Percentiles rank a stretch among this genome's conserved stretches.
Evolutionary conservation across 2,329 filamentous ascomycete genomes (phyloP).

Genomic region (Exutisphaerella laricina): DNA sequence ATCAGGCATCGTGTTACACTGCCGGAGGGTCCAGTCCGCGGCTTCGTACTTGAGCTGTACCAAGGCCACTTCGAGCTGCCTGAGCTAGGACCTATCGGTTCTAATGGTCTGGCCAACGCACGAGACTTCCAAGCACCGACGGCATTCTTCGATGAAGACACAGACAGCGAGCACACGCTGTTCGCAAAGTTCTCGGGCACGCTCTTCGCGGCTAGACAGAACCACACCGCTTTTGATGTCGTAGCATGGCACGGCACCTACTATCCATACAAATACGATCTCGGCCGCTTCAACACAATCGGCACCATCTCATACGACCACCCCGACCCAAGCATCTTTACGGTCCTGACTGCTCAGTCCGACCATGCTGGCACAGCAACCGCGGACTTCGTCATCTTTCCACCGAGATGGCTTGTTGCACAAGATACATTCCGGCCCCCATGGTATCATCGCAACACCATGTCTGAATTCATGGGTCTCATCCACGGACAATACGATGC

Average conservation of each 20-base stretch:
- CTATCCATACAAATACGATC: conserved; percentile 55
- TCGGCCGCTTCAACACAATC: conserved; percentile 53
- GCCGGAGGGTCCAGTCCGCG: conserved; percentile 55
- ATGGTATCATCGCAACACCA: conserved; percentile 66
- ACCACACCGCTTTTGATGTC: conserved; percentile 64
- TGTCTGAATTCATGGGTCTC: conserved; percentile 61
- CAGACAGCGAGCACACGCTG: conserved; percentile 52
- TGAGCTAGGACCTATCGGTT: conserved; percentile 61
- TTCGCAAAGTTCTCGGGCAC: conserved; percentile 58
- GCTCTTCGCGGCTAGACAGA: conserved; percentile 56
- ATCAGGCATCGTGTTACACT: conserved; percentile 58
- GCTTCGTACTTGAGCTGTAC: conserved; percentile 64
- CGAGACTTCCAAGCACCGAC: conserved; percentile 61
- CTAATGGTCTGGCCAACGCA: conserved; percentile 59
- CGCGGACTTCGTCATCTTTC: conserved; percentile 68
- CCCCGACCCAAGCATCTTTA: conserved; percentile 61
- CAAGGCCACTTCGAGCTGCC: conserved; percentile 60
- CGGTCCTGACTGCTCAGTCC: conserved; percentile 60
- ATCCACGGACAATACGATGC: conserved; percentile 57
- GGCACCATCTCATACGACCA: conserved; percentile 58
- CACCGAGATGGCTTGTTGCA: conserved; percentile 63
- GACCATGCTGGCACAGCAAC: conserved; percentile 50
- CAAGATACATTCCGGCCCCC: conserved; percentile 67
- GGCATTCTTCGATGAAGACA: conserved; percentile 52
- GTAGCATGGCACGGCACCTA: conserved; percentile 69